Percentiles rank a stretch among this genome's conserved stretches.
Conservation (phyloP, 805 yeast genomes). For the Hanseniaspora osmophila region DNA sequence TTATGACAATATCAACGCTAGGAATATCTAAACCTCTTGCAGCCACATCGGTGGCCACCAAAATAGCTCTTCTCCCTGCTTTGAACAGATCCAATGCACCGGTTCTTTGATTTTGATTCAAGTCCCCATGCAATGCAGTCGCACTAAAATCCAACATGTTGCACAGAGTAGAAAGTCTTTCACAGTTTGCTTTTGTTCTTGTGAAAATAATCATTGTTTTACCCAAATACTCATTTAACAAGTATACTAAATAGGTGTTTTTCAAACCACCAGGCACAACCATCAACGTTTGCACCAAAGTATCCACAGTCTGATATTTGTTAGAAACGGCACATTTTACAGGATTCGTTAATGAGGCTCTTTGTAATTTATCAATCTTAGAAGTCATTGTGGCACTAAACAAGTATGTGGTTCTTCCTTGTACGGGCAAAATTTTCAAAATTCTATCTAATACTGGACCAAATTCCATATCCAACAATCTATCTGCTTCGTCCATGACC, state of each 20-base stretch:
- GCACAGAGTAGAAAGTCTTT: constrained; percentile 70
- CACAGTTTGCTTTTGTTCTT: constrained; percentile 90
- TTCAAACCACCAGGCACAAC: constrained; percentile 87
- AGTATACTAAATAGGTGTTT: constrained; percentile 71
- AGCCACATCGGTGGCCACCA: constrained; percentile 80
- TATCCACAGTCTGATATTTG: constrained; percentile 85
- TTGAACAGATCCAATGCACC: constrained; percentile 73
- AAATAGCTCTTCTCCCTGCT: constrained; percentile 50
- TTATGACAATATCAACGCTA: constrained; percentile 59
- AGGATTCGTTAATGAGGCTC: constrained; percentile 82
- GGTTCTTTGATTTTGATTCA: constrained; percentile 69
- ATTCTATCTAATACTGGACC: constrained; percentile 88
- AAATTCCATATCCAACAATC: constrained; percentile 89
- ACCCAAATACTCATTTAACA: constrained; percentile 71
- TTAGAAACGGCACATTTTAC: constrained; percentile 82
- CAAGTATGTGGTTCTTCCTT: constrained; percentile 64
- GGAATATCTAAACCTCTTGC: constrained; percentile 83
- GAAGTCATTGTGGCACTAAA: constrained; percentile 97
- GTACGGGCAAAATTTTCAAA: constrained; percentile 67
- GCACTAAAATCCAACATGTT: constrained; percentile 76
- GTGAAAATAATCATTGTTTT: constrained; percentile 83
- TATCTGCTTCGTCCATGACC: constrained; percentile 95
- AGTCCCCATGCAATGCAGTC: constrained; percentile 87
- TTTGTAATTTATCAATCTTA: constrained; percentile 83
- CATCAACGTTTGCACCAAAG: constrained; percentile 78